Base-by-base conservation (phyloP, 2,329 filamentous ascomycete species). In the Sarocladiaceae sp. region DNA sequence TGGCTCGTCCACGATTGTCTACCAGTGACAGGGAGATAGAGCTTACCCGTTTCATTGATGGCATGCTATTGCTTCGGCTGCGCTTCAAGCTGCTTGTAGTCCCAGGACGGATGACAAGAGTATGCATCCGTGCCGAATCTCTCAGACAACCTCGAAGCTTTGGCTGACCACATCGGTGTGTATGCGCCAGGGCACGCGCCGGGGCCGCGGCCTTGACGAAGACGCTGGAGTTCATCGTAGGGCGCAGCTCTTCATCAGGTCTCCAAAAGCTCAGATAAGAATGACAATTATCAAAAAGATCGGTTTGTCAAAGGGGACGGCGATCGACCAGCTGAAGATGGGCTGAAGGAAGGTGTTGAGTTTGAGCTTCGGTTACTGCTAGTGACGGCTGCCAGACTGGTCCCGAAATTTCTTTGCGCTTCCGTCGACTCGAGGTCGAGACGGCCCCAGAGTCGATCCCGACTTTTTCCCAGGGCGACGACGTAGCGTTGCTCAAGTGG, bases 171-270 rank as follows among this genome's bases (percentile, higher is more conserved):
- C 68, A 68, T 53, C 70, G 65, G 54, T 72, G 70, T 56, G 66
- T 66, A 54, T 73, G 72, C 53, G 73, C 71, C 54, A 79, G 62
- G 56, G 71, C 66, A 58, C 75, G 73, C 61, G 69, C 67, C 31
- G 76, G 75, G 58, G 70, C 66, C 56, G 69, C 69, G 47, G 72
- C 71, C 66, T 76, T 79, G 55, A 69, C 68, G 54, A 78, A 59
- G 57, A 76, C 61, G 60, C 65, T 73, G 36, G 75, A 67, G 61
- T 76, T 78, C 76, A 79, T 78, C 39, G 57, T 69, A 62, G 61
- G 50, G 50, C 52, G 55, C 54, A 59, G 52, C 54, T 54, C 59
- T 59, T 62, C 65, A 67, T 69, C 55, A 20, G 28, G 13, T 28
- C 18, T 17, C 15, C 44, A 22, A 29, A 17, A 46, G 25, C 17